phyloP scores from a whole-genome alignment of 2,329 filamentous ascomycete genomes.

The Sarocladium brachiariae region DNA sequence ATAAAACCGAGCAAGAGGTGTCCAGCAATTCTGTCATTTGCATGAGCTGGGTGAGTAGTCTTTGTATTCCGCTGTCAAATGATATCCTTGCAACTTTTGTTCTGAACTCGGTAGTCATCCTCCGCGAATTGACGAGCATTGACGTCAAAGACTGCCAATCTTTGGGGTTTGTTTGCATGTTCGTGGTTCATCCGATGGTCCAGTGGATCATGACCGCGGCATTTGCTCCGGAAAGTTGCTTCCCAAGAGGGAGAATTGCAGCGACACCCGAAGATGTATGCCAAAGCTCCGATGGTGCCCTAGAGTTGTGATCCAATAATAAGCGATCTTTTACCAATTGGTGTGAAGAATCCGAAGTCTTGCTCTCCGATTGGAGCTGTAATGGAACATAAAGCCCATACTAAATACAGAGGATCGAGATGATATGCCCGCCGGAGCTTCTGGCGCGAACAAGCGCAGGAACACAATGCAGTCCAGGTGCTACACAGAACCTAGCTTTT shows the following conservation, averaged over 20 bases:
- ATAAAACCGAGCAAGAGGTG: neutral
- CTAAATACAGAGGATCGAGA: conserved; percentile 2
- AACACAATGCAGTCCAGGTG: neutral
- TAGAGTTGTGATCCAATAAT: neutral
- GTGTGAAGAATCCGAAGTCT: no score
- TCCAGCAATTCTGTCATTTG: neutral
- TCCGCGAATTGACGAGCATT: neutral
- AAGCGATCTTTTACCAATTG: neutral
- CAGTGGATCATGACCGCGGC: neutral
- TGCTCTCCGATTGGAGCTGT: neutral
- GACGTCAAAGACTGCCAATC: conserved; percentile 1
- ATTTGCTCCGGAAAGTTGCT: neutral
- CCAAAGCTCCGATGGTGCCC: no score
- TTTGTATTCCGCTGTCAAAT: neutral
- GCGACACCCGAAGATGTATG: conserved; percentile 2
- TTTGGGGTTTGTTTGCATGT: neutral
- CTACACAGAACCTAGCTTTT: neutral
- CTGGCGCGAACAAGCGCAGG: neutral
- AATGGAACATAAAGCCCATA: no score
- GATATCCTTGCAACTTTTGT: neutral
- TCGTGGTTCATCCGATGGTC: neutral
- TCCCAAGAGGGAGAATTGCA: neutral
- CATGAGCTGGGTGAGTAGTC: neutral
- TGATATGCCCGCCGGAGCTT: neutral
- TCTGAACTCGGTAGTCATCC: neutral